Percentiles rank a stretch among this genome's conserved stretches.
Conservation (phyloP, 2,329 filamentous ascomycete species). For the Xylariales sp. region DNA sequence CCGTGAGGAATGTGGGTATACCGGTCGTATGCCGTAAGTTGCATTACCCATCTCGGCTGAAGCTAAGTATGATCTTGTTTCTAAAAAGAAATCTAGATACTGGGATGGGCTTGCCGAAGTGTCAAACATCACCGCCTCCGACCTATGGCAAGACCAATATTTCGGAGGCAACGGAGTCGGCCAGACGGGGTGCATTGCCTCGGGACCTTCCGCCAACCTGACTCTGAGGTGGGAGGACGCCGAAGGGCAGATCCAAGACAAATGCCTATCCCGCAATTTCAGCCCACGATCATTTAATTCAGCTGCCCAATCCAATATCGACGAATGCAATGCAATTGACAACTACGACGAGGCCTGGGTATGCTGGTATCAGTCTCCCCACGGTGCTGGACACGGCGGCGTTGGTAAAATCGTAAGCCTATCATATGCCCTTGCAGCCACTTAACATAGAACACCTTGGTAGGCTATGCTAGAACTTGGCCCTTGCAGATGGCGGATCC, state of each 20-base stretch:
- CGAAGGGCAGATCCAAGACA: neutral
- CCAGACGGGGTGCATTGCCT: neutral
- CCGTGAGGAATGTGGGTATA: slow-evolving; percentile 9
- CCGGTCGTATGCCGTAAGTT: slow-evolving; percentile 12
- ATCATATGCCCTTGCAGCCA: too few species aligned
- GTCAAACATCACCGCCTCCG: neutral
- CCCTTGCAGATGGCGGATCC: neutral
- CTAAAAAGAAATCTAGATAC: neutral
- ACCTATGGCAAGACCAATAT: neutral
- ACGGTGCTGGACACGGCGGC: slow-evolving; percentile 19
- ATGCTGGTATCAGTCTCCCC: slow-evolving; percentile 17
- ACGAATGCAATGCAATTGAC: slow-evolving; percentile 5
- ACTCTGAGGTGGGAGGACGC: neutral
- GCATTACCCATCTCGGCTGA: neutral
- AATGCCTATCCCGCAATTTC: slow-evolving; percentile 2
- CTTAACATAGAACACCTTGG: neutral
- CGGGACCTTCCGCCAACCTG: neutral
- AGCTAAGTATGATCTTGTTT: neutral
- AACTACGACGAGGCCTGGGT: slow-evolving; percentile 13
- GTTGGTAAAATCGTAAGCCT: slow-evolving; percentile 14
- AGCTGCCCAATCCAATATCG: slow-evolving; percentile 5
- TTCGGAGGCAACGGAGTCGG: slow-evolving; percentile 3
- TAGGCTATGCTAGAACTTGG: too few species aligned
- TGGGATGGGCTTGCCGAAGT: slow-evolving; percentile 4
- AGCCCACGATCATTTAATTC: neutral